phyloP scores from a whole-genome alignment of 495 filamentous ascomycete genomes.

The Aspergillus campestris region DNA sequence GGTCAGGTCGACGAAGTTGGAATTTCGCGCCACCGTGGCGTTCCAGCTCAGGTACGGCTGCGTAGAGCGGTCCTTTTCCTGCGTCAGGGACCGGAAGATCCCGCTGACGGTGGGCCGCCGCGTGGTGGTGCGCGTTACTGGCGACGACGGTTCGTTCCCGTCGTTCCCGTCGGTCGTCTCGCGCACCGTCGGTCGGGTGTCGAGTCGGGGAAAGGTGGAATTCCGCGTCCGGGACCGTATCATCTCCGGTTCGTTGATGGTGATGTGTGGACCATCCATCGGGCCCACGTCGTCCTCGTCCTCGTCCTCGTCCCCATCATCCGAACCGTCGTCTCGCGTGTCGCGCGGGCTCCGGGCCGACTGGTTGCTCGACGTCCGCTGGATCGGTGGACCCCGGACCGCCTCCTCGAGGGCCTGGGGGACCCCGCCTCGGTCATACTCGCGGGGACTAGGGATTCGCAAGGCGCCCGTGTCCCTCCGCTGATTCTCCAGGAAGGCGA shows the following conservation, averaged over 20 bases:
- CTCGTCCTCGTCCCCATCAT: conserved; percentile 15
- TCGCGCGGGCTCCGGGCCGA: conserved; percentile 11
- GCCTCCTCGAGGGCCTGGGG: conserved; percentile 51
- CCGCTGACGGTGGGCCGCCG: conserved; percentile 28
- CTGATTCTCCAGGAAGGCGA: conserved; percentile 79
- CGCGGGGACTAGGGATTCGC: conserved; percentile 79
- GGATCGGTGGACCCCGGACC: conserved; percentile 1
- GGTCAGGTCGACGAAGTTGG: conserved; percentile 77
- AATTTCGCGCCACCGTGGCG: conserved; percentile 86
- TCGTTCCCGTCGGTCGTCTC: conserved; percentile 21
- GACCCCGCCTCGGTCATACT: conserved; percentile 69
- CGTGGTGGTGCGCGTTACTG: conserved; percentile 12
- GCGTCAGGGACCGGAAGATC: conserved; percentile 31
- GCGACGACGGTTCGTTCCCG: conserved; percentile 11
- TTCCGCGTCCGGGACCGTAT: conserved; percentile 22
- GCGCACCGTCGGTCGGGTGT: conserved; percentile 30
- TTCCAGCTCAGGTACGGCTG: conserved; percentile 89
- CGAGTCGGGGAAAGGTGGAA: conserved; percentile 31
- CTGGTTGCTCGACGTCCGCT: conserved; percentile 2
- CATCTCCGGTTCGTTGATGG: conserved; percentile 53
- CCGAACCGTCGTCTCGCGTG: conserved; percentile 6
- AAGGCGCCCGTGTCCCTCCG: conserved; percentile 66
- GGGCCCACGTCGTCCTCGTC: conserved; percentile 19
- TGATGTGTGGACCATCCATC: conserved; percentile 46
- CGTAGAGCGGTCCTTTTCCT: conserved; percentile 41